Evolutionary conservation across 208 protist genomes (phyloP).

Genomic region (Crithidia fasciculata): DNA sequence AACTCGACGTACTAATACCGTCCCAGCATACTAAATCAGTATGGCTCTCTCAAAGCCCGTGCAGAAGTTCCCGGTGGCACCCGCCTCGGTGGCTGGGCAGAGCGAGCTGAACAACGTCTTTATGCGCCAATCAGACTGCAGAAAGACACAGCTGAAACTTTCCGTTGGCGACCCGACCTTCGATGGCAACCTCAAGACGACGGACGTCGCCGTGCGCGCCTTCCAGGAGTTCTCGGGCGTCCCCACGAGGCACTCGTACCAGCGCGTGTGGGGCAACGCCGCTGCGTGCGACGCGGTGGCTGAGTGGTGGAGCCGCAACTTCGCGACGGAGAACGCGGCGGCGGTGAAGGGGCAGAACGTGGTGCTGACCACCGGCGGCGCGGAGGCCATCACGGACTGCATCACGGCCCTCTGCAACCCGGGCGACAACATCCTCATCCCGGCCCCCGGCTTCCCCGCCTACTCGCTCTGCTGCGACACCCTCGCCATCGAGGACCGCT

Average conservation of each 20-base stretch:
- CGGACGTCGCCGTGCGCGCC: conserved; percentile 34
- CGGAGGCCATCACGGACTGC: conserved; percentile 88
- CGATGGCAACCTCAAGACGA: conserved; percentile 71
- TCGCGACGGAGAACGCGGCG: conserved; percentile 25
- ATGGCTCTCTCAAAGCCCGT: conserved; percentile 2
- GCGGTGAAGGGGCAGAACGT: conserved; percentile 47
- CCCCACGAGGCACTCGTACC: conserved; percentile 62
- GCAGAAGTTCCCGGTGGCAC: conserved; percentile 21
- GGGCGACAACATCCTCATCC: conserved; percentile 93
- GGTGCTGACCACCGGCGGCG: conserved; percentile 80
- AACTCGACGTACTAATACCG: not conserved
- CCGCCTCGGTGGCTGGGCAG: conserved; percentile 15
- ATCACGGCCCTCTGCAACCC: conserved; percentile 77
- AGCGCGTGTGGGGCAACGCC: conserved; percentile 34
- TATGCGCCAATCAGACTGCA: conserved; percentile 35
- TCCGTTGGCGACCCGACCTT: conserved; percentile 70
- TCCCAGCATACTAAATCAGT: not conserved
- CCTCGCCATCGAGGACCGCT: conserved; percentile 71
- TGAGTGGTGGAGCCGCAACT: conserved; percentile 36
- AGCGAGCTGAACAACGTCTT: conserved; percentile 41
- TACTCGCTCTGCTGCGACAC: conserved; percentile 89
- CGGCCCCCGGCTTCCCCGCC: conserved; percentile 90
- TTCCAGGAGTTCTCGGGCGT: conserved; percentile 29
- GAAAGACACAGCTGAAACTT: conserved; percentile 45
- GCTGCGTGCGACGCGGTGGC: conserved; percentile 58